Conservation (phyloP, 352 stramenopile genomes). For the Phytopythium vexans region DNA sequence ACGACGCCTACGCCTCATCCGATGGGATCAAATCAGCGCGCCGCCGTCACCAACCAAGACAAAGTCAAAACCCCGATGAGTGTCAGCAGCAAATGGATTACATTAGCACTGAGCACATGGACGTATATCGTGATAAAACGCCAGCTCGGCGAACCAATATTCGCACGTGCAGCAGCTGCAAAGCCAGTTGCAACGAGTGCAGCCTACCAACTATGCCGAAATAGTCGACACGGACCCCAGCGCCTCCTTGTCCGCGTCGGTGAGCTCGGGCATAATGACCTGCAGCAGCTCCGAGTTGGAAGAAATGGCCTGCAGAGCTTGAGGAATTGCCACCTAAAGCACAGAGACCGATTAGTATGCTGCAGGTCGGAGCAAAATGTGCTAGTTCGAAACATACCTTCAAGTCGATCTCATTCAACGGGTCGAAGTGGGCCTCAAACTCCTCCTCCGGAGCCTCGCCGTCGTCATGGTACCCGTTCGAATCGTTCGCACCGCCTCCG, state of each 20-base stretch:
- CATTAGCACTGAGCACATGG: neutral
- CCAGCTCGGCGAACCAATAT: neutral
- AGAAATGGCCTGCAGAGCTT: conserved; percentile 52
- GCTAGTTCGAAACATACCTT: conserved; percentile 37
- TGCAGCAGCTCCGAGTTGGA: conserved; percentile 47
- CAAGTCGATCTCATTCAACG: conserved; percentile 73
- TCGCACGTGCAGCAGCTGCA: no score
- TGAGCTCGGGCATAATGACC: conserved; percentile 67
- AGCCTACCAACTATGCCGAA: conserved; percentile 26
- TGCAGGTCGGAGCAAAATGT: conserved; percentile 1
- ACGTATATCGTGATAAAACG: neutral
- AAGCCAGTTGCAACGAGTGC: no score
- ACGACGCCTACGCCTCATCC: conserved; percentile 52
- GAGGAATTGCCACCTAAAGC: conserved; percentile 51
- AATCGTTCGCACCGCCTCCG: conserved; percentile 23
- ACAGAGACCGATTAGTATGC: conserved; percentile 1
- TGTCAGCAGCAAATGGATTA: neutral
- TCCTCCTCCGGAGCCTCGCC: conserved; percentile 66
- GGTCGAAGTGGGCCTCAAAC: conserved; percentile 79
- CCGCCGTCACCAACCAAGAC: conserved; percentile 20
- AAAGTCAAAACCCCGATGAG: conserved; percentile 8
- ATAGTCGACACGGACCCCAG: conserved; percentile 43
- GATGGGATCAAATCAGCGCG: conserved; percentile 51
- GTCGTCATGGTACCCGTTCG: conserved; percentile 21
- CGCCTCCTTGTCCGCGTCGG: conserved; percentile 59